phyloP scores from a whole-genome alignment of 1,139 yeast genomes.

The Suhomyces atakaporum region DNA sequence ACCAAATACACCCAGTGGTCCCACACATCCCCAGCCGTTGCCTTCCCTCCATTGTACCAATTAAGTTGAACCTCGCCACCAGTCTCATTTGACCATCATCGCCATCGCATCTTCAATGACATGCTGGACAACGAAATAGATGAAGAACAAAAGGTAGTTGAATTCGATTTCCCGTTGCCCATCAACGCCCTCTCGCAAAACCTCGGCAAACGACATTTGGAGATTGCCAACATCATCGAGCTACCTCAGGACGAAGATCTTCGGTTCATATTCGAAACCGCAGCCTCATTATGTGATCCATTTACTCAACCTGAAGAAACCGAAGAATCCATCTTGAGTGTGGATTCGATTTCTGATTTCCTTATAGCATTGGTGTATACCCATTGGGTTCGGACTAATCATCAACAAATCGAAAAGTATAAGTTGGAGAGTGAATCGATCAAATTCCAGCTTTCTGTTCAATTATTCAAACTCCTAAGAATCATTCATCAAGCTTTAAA shows the following conservation, averaged over 20 bases:
- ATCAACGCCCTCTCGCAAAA: constrained; percentile 18
- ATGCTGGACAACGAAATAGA: constrained; percentile 28
- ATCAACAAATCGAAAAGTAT: constrained; percentile 9
- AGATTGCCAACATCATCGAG: constrained; percentile 21
- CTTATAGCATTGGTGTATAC: constrained; percentile 44
- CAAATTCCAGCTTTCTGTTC: constrained; percentile 41
- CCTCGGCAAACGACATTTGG: constrained; percentile 25
- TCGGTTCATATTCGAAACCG: constrained; percentile 27
- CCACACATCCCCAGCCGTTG: too few species aligned
- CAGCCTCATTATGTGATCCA: constrained; percentile 60
- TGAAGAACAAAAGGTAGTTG: constrained; percentile 24
- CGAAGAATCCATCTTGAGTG: constrained; percentile 52
- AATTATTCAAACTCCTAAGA: constrained; percentile 45
- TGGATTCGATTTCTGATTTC: constrained; percentile 55
- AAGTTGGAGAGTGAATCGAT: constrained; percentile 22
- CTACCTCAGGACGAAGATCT: constrained; percentile 22
- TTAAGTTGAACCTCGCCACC: too few species aligned
- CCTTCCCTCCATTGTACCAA: too few species aligned
- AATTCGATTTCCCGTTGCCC: constrained; percentile 30
- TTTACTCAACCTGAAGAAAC: constrained; percentile 67
- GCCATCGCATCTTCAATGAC: constrained; percentile 16
- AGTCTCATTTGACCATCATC: too few species aligned
- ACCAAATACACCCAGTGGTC: too few species aligned
- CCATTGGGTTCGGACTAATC: constrained; percentile 15
- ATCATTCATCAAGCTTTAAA: constrained; percentile 42